These are phyloP conservation scores for Exophiala aquamarina DNA, from an alignment of 2,329 filamentous ascomycete species.

Conservation along the genomic window DNA sequence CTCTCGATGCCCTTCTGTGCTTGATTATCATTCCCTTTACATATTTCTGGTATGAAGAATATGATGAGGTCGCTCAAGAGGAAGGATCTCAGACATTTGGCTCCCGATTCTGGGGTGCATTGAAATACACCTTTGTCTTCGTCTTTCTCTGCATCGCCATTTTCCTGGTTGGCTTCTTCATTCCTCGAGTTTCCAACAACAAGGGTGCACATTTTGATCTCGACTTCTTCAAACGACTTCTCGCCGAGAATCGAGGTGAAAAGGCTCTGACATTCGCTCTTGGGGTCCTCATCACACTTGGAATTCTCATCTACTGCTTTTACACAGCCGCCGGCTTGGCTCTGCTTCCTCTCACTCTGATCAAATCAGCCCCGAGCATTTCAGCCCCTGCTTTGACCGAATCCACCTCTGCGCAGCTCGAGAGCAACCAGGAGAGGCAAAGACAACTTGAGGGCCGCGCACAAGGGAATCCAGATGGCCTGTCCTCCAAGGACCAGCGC, in stretches of 20 bases:
- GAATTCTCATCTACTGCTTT: conserved; percentile 79
- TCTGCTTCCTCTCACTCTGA: conserved; percentile 82
- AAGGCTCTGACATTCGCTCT: conserved; percentile 87
- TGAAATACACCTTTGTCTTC: conserved; percentile 89
- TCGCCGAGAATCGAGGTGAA: conserved; percentile 82
- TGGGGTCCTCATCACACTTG: conserved; percentile 83
- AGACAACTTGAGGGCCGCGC: conserved; percentile 86
- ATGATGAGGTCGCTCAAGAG: conserved; percentile 85
- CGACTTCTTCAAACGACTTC: conserved; percentile 85
- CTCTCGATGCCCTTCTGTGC: conserved; percentile 85
- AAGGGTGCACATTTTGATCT: conserved; percentile 71
- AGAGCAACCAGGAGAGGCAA: conserved; percentile 87
- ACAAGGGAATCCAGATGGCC: conserved; percentile 68
- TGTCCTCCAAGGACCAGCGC: conserved; percentile 81
- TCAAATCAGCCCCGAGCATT: conserved; percentile 85
- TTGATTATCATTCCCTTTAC: conserved; percentile 88
- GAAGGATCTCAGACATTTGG: conserved; percentile 71
- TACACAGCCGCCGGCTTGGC: conserved; percentile 90
- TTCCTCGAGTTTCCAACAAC: conserved; percentile 72
- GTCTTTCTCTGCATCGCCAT: conserved; percentile 71
- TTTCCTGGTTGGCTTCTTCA: conserved; percentile 91
- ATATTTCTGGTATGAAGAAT: conserved; percentile 98
- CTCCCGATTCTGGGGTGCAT: conserved; percentile 74
- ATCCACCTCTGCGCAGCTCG: conserved; percentile 75
- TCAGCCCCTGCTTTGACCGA: conserved; percentile 77